These are phyloP conservation scores for Limonium bicolor DNA, from an alignment of 148 eudicot species.

Conservation along the genomic window DNA sequence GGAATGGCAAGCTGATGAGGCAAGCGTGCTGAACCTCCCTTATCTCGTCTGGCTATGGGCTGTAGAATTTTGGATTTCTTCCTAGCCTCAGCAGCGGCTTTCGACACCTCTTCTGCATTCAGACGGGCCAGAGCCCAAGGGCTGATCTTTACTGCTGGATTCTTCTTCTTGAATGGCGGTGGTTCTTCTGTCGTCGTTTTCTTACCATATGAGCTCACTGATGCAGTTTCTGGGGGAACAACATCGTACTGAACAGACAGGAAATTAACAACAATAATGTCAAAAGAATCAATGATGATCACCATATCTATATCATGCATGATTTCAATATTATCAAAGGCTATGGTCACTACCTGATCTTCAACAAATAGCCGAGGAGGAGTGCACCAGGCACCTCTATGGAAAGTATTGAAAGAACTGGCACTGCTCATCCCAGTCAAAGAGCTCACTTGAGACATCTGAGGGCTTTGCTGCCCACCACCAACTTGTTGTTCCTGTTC, in stretches of 20 bases:
- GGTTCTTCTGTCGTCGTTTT: constrained; percentile 40
- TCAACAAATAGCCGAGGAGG: constrained; percentile 90
- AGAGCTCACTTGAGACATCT: constrained; percentile 91
- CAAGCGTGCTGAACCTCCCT: constrained; percentile 7
- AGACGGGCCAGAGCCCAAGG: constrained; percentile 94
- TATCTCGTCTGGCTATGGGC: constrained; percentile 41
- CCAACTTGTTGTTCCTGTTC: constrained; percentile 88
- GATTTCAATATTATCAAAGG: background rate
- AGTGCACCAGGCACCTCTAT: constrained; percentile 90
- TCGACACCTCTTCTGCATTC: constrained; percentile 85
- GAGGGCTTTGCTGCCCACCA: constrained; percentile 96
- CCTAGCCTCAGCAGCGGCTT: constrained; percentile 90
- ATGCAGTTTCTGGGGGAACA: constrained; percentile 78
- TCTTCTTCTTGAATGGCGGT: constrained; percentile 72
- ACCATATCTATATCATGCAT: background rate
- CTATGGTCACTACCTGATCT: constrained; percentile 51
- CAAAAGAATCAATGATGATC: background rate
- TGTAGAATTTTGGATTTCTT: constrained; percentile 83
- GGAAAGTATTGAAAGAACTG: constrained; percentile 80
- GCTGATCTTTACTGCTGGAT: constrained; percentile 77
- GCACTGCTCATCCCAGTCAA: constrained; percentile 94
- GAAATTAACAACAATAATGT: constrained; percentile 4
- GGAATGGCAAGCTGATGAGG: too few relatives aligned
- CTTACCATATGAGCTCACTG: constrained; percentile 84
- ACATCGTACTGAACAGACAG: constrained; percentile 62